A percentile compares a stretch with the other conserved stretches of the same genome.
Evolutionary conservation across 139 green algal genomes (phyloP).

Genomic region (Chlamydomonas sp.): DNA sequence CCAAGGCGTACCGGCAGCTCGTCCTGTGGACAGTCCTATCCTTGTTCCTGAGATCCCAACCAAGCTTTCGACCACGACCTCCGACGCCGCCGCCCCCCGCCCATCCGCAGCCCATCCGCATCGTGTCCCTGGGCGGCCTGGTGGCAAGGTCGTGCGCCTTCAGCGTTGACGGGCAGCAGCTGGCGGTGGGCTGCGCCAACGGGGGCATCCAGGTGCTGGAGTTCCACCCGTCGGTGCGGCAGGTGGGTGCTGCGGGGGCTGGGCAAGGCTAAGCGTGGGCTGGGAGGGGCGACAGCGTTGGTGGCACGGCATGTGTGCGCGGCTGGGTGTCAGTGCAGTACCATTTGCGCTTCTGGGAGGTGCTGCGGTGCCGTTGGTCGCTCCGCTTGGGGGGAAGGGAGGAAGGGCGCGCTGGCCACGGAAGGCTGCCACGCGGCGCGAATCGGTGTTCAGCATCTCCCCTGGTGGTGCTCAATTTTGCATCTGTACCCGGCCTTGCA

Average conservation of each 20-base stretch:
- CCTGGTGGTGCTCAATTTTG: too few relatives aligned
- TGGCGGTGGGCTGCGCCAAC: conserved; percentile 55
- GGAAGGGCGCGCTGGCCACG: too few relatives aligned
- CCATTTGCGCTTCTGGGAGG: too few relatives aligned
- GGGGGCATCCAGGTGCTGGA: conserved; percentile 65
- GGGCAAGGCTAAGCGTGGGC: not conserved
- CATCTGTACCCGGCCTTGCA: too few relatives aligned
- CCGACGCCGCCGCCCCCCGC: not conserved
- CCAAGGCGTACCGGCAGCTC: too few relatives aligned
- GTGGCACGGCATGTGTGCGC: too few relatives aligned
- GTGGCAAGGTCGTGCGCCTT: conserved; percentile 47
- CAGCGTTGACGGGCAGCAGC: conserved; percentile 55
- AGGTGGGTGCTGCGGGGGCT: conserved; percentile 1
- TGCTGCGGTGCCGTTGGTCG: too few relatives aligned
- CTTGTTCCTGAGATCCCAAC: not conserved
- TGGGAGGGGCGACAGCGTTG: not conserved
- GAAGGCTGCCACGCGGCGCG: too few relatives aligned
- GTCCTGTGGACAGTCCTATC: too few relatives aligned
- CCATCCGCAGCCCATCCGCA: conserved; percentile 56
- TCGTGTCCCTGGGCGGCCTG: conserved; percentile 56
- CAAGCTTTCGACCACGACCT: not conserved
- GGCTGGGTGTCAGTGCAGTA: too few relatives aligned
- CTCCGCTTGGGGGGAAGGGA: too few relatives aligned
- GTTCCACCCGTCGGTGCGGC: conserved; percentile 51
- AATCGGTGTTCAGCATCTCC: too few relatives aligned